Base-by-base conservation (phyloP, 371 early-diverging fungal genomes). In the Mucor velutinosus region DNA sequence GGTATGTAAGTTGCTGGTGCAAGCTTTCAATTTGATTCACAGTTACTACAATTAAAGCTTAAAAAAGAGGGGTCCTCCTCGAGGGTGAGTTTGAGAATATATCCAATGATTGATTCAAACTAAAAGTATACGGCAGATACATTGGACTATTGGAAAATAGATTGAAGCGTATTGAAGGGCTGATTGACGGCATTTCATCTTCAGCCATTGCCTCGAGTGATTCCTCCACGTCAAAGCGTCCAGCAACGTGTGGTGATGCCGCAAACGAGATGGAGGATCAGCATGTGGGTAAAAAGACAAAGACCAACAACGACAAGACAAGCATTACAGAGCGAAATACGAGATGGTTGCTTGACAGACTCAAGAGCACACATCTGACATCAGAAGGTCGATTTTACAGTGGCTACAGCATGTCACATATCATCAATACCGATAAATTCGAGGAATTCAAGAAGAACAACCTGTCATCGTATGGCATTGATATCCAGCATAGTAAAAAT, bases 61-160 rank as follows among this genome's bases (percentile, higher is more conserved):
- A 1, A 73, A 63, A 41, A 72, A 72, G 37, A 51, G 73, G 43
- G 76, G 76, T 14, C 76, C 72, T 6, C 60, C 62, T 57, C 64
- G 57, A 60, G 76, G 73, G 70, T 73, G 66, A 69, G 23, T 58
- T 6, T 21, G 32, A 8, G 15, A n/a, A 51, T 39, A 7, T 15
- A 10, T 25, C 14, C 14, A n/a, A n/a, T 17, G 25, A 8, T 41
- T 30, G 30, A 12, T 29, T 12, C 10, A 33, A n/a, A 15, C 47
- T 45, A 21, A 29, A 10, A 35, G 7, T 39, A 47, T 10, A 12
- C 39, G 60, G 30, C 41, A 69, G 64, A 15, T 60, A 64, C 3
- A 30, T 56, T 39, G 43, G 32, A 11, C 19, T 32, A 17, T 56
- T 69, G 30, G 70, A 69, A 25, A 43, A 64, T 5, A 55, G 65